phyloP scores from a whole-genome alignment of 2,329 filamentous ascomycete species.

The Ceratocystis lukuohia region DNA sequence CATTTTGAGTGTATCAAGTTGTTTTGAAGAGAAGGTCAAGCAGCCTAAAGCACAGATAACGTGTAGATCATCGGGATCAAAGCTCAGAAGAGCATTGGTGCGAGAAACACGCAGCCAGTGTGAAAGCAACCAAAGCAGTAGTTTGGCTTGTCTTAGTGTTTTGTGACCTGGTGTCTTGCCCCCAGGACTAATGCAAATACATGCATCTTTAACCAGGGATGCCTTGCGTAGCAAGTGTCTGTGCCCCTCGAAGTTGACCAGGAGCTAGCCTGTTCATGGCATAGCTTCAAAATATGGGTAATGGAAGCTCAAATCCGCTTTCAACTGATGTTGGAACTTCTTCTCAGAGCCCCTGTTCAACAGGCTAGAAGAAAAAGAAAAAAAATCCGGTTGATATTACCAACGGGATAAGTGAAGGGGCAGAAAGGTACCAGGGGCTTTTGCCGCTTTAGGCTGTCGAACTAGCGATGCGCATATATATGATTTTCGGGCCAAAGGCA shows the following conservation, averaged over 20 bases:
- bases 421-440: slow-evolving; percentile 6
- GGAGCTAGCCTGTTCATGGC: background rate
- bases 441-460: background rate
- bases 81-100: slow-evolving; percentile 5
- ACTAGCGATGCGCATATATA: slow-evolving; percentile 5
- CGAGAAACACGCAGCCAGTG: background rate
- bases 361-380: background rate
- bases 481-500: slow-evolving; percentile 2
- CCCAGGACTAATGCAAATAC: background rate
- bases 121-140: background rate
- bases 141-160: background rate
- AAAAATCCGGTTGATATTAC: background rate
- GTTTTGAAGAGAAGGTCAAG: slow-evolving; percentile 1
- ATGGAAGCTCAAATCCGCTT: background rate
- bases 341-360: background rate
- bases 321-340: slow-evolving; percentile 7
- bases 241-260: slow-evolving; percentile 1
- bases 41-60: background rate
- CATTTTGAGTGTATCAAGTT: background rate
- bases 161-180: background rate
- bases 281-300: background rate
- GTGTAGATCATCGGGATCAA: slow-evolving; percentile 4
- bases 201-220: background rate
- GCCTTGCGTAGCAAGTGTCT: background rate
- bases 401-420: background rate